Evolutionary conservation across 148 eudicot species (phyloP).

Genomic region (Heliosperma pusillum): DNA sequence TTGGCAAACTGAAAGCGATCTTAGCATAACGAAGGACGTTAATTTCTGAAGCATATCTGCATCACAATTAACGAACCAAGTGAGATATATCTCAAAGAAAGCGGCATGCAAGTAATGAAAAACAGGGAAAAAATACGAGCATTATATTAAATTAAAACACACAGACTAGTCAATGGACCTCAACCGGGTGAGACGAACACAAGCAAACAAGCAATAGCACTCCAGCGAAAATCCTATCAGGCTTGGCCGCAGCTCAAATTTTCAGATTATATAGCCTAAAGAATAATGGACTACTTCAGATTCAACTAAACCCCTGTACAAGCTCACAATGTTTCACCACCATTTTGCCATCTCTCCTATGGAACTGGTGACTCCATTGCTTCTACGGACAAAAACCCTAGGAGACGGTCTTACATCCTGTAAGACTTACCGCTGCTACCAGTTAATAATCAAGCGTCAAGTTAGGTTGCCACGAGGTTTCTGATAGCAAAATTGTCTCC

Average conservation of each 20-base stretch:
- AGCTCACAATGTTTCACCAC: background rate
- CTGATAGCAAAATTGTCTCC: background rate
- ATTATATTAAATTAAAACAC: background rate
- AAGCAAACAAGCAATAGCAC: no score
- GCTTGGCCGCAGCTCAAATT: no score
- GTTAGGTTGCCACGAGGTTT: constrained; percentile 4
- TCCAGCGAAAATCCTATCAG: background rate
- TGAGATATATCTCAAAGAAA: constrained; percentile 1
- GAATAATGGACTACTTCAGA: background rate
- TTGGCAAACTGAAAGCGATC: constrained; percentile 62
- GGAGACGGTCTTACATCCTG: background rate
- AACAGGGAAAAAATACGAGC: background rate
- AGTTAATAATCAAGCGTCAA: background rate
- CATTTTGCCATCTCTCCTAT: background rate
- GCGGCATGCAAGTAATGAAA: background rate
- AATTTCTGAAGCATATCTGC: constrained; percentile 58
- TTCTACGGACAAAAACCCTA: background rate
- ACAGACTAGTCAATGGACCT: background rate
- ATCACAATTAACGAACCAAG: constrained; percentile 4
- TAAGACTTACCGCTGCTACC: background rate
- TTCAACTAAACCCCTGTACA: background rate
- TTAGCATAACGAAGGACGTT: constrained; percentile 55
- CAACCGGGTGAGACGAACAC: background rate
- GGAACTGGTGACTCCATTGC: background rate
- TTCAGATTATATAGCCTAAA: background rate